phyloP scores from a whole-genome alignment of 345 rosid species.

The Capsella bursapastoris region DNA sequence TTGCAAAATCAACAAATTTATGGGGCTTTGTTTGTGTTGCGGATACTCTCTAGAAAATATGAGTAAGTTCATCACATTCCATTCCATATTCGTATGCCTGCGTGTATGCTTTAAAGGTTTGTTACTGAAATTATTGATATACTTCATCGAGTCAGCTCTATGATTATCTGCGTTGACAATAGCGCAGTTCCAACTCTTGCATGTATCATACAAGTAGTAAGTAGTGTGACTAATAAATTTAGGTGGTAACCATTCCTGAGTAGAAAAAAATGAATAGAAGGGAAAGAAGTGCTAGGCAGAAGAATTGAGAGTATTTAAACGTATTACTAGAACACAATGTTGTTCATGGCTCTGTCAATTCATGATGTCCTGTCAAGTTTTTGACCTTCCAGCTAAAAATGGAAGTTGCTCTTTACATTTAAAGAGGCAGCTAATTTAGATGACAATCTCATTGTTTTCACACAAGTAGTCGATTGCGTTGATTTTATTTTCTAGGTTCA shows the following conservation, averaged over 20 bases:
- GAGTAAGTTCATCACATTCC: conserved; percentile 60
- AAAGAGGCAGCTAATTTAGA: conserved; percentile 1
- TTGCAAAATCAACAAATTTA: conserved; percentile 90
- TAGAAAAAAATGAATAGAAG: conserved; percentile 1
- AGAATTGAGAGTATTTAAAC: neutral
- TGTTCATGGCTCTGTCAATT: conserved; percentile 5
- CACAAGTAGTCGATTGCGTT: neutral
- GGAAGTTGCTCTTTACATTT: conserved; percentile 15
- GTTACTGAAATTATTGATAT: conserved; percentile 16
- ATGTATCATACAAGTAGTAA: neutral
- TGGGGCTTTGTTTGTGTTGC: conserved; percentile 87
- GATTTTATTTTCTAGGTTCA: conserved; percentile 66
- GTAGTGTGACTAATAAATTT: neutral
- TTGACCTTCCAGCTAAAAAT: conserved; percentile 20
- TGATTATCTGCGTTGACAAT: conserved; percentile 17
- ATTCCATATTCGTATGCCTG: neutral
- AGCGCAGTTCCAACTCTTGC: neutral
- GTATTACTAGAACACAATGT: neutral
- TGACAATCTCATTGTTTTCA: conserved; percentile 22
- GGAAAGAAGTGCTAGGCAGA: conserved; percentile 18
- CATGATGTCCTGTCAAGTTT: conserved; percentile 3
- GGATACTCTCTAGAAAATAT: conserved; percentile 95
- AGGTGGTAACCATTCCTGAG: conserved; percentile 3
- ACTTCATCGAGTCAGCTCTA: neutral
- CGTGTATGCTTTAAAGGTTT: conserved; percentile 13